Base-by-base conservation (phyloP, 805 yeast species). In the Metschnikowia cubensis region DNA sequence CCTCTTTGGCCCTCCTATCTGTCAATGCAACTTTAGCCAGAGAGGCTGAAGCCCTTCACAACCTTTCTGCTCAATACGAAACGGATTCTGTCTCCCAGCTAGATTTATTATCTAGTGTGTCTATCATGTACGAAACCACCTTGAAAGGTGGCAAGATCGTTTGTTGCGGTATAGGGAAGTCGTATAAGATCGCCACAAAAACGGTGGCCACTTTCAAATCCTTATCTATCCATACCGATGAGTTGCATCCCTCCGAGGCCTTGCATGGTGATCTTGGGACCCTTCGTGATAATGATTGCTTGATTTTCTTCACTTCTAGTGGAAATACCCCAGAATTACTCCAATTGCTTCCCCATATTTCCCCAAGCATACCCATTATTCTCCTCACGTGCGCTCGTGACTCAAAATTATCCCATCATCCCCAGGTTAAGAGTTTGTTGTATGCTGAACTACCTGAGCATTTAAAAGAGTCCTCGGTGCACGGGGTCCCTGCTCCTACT, bases 231-330 rank as follows among this genome's bases (percentile, higher is more conserved):
- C 83, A 81, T 46, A 75, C 96, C 0, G 79, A 82, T 0, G 58
- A 78, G 1, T 68, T 89, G 48, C 96, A 89, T 62, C 96, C 97
- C 0, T 71, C 87, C 3, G 97, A 89, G 53, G 96, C 96, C 0
- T 70, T 90, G 17, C 97, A 89, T 64, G 97, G 97, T 5, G 97
- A 89, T 64, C 74, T 89, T 58, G 97, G 97, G 2, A 67, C 84
- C 35, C 68, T 90, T 7, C 67, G 79, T 45, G 80, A 77, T 22
- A 76, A 75, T 15, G 88, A 85, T 55, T 70, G 80, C 32, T 53
- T 89, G 47, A 65, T 90, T 2, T 70, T 88, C 59, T 80, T 89
- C 35, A 82, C 91, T 0, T 86, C 91, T 1, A 83, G 92, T 31
- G 97, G 97, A 1, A 84, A 83, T 58, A 85, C 96, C 0, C 87